phyloP scores from a whole-genome alignment of 1,284 basidiomycete genomes.

The Tilletiaria anomala region DNA sequence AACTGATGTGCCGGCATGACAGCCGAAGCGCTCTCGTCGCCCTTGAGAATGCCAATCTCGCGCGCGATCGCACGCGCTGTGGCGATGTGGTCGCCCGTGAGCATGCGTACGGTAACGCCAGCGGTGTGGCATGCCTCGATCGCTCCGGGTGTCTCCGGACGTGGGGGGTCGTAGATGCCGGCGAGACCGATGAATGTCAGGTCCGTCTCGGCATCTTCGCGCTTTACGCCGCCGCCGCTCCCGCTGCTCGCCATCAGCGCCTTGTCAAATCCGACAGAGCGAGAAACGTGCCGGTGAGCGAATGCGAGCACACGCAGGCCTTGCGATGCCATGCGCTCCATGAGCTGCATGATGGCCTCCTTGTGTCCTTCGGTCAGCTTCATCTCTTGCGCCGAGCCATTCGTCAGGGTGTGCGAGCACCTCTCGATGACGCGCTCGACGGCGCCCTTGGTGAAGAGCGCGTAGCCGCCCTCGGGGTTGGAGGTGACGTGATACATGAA shows the following conservation, averaged over 20 bases:
- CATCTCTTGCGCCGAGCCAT: background rate
- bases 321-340: conserved; percentile 29
- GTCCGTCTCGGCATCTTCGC: conserved; percentile 20
- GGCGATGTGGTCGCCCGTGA: conserved; percentile 28
- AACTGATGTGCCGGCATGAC: conserved; percentile 28
- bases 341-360: conserved; percentile 19
- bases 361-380: conserved; percentile 19
- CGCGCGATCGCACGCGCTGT: conserved; percentile 26
- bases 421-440: conserved; percentile 33
- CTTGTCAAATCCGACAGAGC: background rate
- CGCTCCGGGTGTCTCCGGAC: conserved; percentile 25
- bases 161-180: conserved; percentile 31
- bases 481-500: conserved; percentile 9
- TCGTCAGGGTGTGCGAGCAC: conserved; percentile 9
- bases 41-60: conserved; percentile 17
- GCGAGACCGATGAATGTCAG: conserved; percentile 28
- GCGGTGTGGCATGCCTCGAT: conserved; percentile 26
- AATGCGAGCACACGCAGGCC: conserved; percentile 35
- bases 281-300: conserved; percentile 24
- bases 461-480: conserved; percentile 3
- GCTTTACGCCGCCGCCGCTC: conserved; percentile 10
- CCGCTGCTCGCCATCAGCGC: background rate
- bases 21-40: conserved; percentile 14
- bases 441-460: conserved; percentile 36
- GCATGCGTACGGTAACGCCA: conserved; percentile 29